Base-by-base conservation (phyloP, 805 yeast genomes). In the Metschnikowia chrysomelidarum region DNA sequence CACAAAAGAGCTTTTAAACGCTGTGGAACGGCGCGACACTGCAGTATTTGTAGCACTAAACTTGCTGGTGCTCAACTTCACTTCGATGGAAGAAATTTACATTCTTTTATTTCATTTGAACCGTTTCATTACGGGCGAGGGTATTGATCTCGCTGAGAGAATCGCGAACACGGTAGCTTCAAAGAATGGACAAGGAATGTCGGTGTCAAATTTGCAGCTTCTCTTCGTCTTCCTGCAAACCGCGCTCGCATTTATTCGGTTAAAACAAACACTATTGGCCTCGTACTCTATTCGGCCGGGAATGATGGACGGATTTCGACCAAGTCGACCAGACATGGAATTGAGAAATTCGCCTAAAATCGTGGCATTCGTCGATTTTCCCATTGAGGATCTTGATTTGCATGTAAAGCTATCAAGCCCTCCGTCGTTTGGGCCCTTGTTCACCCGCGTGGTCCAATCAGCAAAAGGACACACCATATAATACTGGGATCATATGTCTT, bases 81-180 rank as follows among this genome's bases (percentile, higher is more conserved):
- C 49, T 0, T 60, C 69, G 0, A 51, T 68, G 29, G 86, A 80
- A 36, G 87, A 82, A 33, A 69, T 76, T 0, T 66, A 71, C 29
- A 40, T 61, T 0, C 19, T 80, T 1, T 47, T 76, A 3, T 54
- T 59, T 28, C 68, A 62, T 1, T 49, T 80, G 22, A 78, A 78
- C 36, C 53, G 64, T 27, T 40, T 67, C 0, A 46, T 75, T 2
- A 49, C 69, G 1, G 55, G 61, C 3, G 69, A 69, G 26, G 78
- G 75, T 2, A 46, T 61, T 14, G 64, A 64, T 17, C 40, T 74
- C 9, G 34, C 54, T 5, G 54, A 57, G 38, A 33, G 36, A 35
- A 27, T 54, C 17, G 32, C 38, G 34, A 19, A 44, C 29, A 38
- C 55, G 36, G 34, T 40, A 30, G 34, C 38, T 14, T 46, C 47